phyloP scores from a whole-genome alignment of 2,329 filamentous ascomycete genomes.

The Pseudocercospora ulei region DNA sequence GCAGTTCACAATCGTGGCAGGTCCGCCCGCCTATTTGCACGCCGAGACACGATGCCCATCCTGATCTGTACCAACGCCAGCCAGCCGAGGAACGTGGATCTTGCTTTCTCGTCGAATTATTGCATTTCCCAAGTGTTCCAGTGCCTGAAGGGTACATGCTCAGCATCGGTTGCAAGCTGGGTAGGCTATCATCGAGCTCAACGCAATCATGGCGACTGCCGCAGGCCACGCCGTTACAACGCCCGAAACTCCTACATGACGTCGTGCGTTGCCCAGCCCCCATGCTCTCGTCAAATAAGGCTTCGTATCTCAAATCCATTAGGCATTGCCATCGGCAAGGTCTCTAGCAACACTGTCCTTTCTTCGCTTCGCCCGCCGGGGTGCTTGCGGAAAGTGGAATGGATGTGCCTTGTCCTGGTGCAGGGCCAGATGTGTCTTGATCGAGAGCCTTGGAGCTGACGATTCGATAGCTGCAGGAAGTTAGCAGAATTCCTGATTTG shows the following conservation, averaged over 20 bases:
- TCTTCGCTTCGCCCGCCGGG: conserved; percentile 69
- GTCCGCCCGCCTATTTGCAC: too few species aligned
- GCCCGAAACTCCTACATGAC: conserved; percentile 2
- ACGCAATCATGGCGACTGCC: not conserved
- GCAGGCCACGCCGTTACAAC: not conserved
- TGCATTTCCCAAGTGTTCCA: not conserved
- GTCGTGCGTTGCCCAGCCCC: conserved; percentile 2
- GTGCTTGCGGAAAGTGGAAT: conserved; percentile 78
- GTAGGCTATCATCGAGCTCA: not conserved
- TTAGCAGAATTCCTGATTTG: too few species aligned
- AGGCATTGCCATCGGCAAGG: not conserved
- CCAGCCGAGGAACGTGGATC: not conserved
- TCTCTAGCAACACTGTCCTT: conserved; percentile 60
- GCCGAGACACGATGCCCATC: too few species aligned
- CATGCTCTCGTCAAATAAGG: conserved; percentile 2
- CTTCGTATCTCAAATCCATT: conserved; percentile 36
- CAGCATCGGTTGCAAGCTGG: not conserved
- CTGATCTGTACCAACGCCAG: too few species aligned
- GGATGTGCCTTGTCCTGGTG: conserved; percentile 62
- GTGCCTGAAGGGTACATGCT: not conserved
- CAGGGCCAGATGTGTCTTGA: conserved; percentile 58
- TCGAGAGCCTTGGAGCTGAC: conserved; percentile 96
- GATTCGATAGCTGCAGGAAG: conserved; percentile 97
- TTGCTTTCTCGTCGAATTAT: not conserved
- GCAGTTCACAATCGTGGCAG: too few species aligned